These are phyloP conservation scores for Blastocystis sp. DNA, from an alignment of 352 stramenopile species.

Conservation along the genomic window DNA sequence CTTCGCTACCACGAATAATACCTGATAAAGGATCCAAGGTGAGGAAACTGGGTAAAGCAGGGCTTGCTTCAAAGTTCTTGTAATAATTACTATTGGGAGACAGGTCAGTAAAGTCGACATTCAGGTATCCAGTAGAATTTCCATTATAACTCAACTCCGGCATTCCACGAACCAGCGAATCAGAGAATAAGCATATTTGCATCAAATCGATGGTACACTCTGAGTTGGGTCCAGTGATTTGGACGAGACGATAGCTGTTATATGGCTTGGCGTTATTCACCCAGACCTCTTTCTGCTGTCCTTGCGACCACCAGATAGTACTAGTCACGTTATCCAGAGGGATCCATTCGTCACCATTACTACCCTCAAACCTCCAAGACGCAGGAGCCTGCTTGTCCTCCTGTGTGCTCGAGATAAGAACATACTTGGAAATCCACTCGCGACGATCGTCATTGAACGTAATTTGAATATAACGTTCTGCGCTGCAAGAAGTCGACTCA, in stretches of 20 bases:
- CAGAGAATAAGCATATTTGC: background rate
- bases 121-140: constrained; percentile 24
- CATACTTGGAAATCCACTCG: constrained; percentile 58
- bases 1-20: background rate
- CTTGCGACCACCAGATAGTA: background rate
- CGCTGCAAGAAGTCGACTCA: constrained; percentile 2
- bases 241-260: constrained; percentile 20
- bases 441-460: constrained; percentile 42
- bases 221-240: background rate
- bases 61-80: background rate
- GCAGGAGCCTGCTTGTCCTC: constrained; percentile 1
- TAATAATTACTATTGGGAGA: constrained; percentile 15
- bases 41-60: background rate
- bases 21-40: constrained; percentile 10
- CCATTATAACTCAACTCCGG: constrained; percentile 13
- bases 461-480: background rate
- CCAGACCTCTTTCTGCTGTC: constrained; percentile 3
- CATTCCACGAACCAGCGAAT: background rate
- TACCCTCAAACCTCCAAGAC: constrained; percentile 26
- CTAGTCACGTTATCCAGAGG: background rate
- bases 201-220: background rate
- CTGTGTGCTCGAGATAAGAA: background rate
- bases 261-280: constrained; percentile 36
- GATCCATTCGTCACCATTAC: constrained; percentile 31
- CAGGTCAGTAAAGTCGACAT: constrained; percentile 29